These are phyloP conservation scores for Colletotrichum shisoi DNA, from an alignment of 2,329 filamentous ascomycete species.

Conservation along the genomic window DNA sequence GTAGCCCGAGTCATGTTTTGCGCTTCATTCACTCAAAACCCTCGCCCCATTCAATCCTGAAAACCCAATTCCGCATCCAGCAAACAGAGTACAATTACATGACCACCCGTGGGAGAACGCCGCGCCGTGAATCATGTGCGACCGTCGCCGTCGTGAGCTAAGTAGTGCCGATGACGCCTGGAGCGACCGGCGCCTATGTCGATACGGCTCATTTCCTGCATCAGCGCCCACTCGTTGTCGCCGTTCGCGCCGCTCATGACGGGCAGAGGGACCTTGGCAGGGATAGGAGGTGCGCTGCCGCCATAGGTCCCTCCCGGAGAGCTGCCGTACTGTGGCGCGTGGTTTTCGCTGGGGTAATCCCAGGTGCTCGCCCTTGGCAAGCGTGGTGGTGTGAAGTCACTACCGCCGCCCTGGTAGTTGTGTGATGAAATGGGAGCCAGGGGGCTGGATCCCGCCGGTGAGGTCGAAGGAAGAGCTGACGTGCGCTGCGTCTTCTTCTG, in stretches of 20 bases:
- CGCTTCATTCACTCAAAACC: constrained; percentile 5
- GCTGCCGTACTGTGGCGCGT: constrained; percentile 51
- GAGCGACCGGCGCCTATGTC: constrained; percentile 70
- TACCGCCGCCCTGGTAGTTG: constrained; percentile 57
- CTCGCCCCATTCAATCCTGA: constrained; percentile 6
- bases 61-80: constrained; percentile 21
- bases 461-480: constrained; percentile 52
- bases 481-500: constrained; percentile 67
- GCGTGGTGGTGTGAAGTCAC: constrained; percentile 54
- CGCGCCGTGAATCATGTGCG: constrained; percentile 4
- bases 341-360: constrained; percentile 63
- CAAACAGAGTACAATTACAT: constrained; percentile 29
- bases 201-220: constrained; percentile 75
- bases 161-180: constrained; percentile 59
- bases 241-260: constrained; percentile 55
- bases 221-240: constrained; percentile 65
- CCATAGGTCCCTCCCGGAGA: constrained; percentile 42
- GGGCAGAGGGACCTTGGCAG: constrained; percentile 72
- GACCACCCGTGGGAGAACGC: constrained; percentile 2
- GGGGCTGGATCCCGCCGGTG: constrained; percentile 56
- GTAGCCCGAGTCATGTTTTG: constrained; percentile 22
- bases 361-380: constrained; percentile 60
- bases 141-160: constrained; percentile 39
- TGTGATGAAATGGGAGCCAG: constrained; percentile 62
- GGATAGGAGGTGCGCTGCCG: constrained; percentile 64